Percentiles rank a stretch among this genome's conserved stretches.
Evolutionary conservation across 768 basidiomycete species (phyloP).

Genomic region (Boletus subcaerulescens): DNA sequence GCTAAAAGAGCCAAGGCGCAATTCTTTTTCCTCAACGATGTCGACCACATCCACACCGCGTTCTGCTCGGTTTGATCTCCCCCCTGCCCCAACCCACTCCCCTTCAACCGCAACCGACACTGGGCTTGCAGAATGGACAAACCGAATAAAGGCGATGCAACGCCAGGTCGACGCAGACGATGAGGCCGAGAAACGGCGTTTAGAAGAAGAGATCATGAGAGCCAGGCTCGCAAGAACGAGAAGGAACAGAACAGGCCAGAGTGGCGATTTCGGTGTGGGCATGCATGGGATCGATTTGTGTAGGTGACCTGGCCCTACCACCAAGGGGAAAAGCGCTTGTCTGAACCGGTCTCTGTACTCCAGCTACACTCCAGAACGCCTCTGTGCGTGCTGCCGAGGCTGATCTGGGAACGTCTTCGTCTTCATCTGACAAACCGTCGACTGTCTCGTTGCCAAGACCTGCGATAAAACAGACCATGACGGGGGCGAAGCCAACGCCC

Average conservation of each 20-base stretch:
- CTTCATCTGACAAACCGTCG: slow-evolving; percentile 5
- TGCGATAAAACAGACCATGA: slow-evolving; percentile 8
- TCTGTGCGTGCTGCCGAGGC: slow-evolving; percentile 3
- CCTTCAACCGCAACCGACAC: slow-evolving; percentile 42
- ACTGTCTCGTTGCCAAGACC: slow-evolving; percentile 9
- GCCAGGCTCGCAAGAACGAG: slow-evolving; percentile 46
- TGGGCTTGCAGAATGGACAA: slow-evolving; percentile 79
- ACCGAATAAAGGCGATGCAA: slow-evolving; percentile 75
- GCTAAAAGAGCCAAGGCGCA: background rate
- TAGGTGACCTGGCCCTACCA: slow-evolving; percentile 21
- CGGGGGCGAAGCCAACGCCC: slow-evolving; percentile 37
- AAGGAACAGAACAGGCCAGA: slow-evolving; percentile 34
- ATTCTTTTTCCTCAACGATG: slow-evolving; percentile 16
- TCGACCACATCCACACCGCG: slow-evolving; percentile 29
- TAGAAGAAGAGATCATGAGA: slow-evolving; percentile 54
- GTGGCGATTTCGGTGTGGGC: slow-evolving; percentile 39
- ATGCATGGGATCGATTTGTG: slow-evolving; percentile 33
- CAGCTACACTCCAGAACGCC: slow-evolving; percentile 25
- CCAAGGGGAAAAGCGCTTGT: background rate
- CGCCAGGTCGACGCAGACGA: slow-evolving; percentile 80
- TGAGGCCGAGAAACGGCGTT: slow-evolving; percentile 67
- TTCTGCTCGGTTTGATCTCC: slow-evolving; percentile 37
- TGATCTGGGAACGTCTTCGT: slow-evolving; percentile 7
- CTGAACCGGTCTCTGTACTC: background rate
- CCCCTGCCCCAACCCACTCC: slow-evolving; percentile 28